Conservation (phyloP, 495 filamentous ascomycete genomes). For the Penicillium samsonianum region DNA sequence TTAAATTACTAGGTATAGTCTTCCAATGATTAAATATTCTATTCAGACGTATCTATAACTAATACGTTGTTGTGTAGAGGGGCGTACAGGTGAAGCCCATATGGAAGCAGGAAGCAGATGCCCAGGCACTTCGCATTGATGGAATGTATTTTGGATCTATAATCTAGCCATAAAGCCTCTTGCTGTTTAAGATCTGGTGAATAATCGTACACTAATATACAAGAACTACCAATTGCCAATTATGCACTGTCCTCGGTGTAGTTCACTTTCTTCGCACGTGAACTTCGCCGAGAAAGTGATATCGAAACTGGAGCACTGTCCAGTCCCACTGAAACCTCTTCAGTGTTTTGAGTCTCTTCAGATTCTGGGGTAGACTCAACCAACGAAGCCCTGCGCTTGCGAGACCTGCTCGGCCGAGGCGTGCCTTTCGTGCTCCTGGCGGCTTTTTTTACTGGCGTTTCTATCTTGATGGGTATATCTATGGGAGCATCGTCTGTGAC, state of each 20-base stretch:
- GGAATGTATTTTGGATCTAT: neutral
- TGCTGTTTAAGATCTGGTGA: neutral
- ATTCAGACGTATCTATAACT: neutral
- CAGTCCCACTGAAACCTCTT: slow-evolving; percentile 15
- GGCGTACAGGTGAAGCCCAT: neutral
- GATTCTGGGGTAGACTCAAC: slow-evolving; percentile 31
- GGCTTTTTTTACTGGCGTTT: slow-evolving; percentile 30
- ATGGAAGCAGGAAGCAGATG: neutral
- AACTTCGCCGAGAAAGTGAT: slow-evolving; percentile 32
- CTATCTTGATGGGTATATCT: slow-evolving; percentile 25
- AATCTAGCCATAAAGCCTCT: neutral
- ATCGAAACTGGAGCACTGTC: slow-evolving; percentile 14
- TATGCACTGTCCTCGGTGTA: slow-evolving; percentile 48
- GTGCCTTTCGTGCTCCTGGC: slow-evolving; percentile 19
- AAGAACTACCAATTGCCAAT: slow-evolving; percentile 10
- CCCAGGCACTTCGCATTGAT: neutral
- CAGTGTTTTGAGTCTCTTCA: slow-evolving; percentile 17
- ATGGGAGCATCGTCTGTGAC: slow-evolving; percentile 11
- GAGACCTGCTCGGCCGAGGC: slow-evolving; percentile 26
- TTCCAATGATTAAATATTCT: neutral
- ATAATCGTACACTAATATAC: slow-evolving; percentile 5
- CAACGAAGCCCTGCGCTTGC: slow-evolving; percentile 40
- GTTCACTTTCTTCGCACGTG: slow-evolving; percentile 45
- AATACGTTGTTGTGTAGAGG: neutral
- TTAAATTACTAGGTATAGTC: neutral